Base-by-base conservation (phyloP, 176 grass and related monocot genomes). In the Panicum miliaceum region DNA sequence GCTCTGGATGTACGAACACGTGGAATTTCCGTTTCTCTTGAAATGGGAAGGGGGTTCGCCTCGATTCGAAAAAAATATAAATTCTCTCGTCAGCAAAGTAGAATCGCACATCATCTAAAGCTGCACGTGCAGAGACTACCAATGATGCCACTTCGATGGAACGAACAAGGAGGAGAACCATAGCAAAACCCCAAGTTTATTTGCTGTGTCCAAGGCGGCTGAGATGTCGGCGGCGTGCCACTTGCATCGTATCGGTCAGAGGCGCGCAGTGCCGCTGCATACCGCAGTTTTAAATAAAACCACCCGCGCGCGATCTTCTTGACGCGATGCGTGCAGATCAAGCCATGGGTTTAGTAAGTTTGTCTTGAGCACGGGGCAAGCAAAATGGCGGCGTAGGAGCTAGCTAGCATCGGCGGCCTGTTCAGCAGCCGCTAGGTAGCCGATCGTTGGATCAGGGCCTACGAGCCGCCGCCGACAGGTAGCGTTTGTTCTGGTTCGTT, bases 221-320 rank as follows among this genome's bases (percentile, higher is more conserved):
- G 51, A 22, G 26, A 51, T 54, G 50, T 42, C 35, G 50, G 8
- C 18, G 35, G 50, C 22, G 42, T 3, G 50, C 64, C 65, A 81
- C 65, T 81, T 81, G 64, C 50, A 42, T 18, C 8, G 32, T 32
- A 32, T 32, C 29, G 59, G 59, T 66, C 34, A 83, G 42, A 46
- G 29, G 29, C 29, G 2, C 29, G n/a, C 7, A 47, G 32, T 6
- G 43, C 45, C 50, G 45, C 23, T 20, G n/a, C 41, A 18, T 32
- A 32, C 29, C 1, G 29, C 29, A 32, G 29, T 32, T 32, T 2
- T 32, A 2, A 32, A 32, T n/a, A n/a, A n/a, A n/a, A n/a, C n/a
- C n/a, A 32, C 29, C 29, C n/a, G n/a, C n/a, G n/a, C n/a, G n/a
- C n/a, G n/a, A 32, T 32, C 29, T 32, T 32, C 29, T 32, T 32